Base-by-base conservation (phyloP, 2,329 filamentous ascomycete species). In the Fusarium sp. region DNA sequence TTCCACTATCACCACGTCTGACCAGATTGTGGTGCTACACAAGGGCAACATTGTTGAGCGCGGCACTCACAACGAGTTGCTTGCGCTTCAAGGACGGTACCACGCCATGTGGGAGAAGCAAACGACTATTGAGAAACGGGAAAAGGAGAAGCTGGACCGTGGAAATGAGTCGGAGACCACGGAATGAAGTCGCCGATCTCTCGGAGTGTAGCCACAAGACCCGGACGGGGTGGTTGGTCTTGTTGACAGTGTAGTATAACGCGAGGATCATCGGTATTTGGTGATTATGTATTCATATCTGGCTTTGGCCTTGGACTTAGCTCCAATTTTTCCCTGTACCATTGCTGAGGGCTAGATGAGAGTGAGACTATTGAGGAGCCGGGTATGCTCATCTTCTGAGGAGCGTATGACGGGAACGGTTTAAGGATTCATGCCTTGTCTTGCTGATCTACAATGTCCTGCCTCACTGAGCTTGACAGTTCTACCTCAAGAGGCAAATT, bases 1-100 rank as follows among this genome's bases (percentile, higher is more conserved):
- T 11, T 87, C 86, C 1, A 89, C 87, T 2, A 85, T 89, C 62
- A 83, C 83, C 9, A 83, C 81, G 38, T 85, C 85, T 1, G 84
- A 87, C 64, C 82, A 84, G 62, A 86, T 88, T 55, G 70, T 87
- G 8, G 86, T 87, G 2, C 80, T 88, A 11, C 79, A 85, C 60
- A 78, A 84, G 55, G 86, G 86, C 7, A 78, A 80, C 46, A 81
- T 88, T 13, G 79, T 82, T 5, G 85, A 88, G 72, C 77, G 79
- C 27, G 86, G 86, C 13, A 82, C 81, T 4, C 86, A 87, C 64
- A 72, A 76, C 2, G 80, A 84, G 59, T 77, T 88, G 5, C 71
- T 87, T 18, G 75, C 78, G 3, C 71, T 77, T 2, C 74, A 79
- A 10, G 85, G 85, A 0, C 79, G 81, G 38, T 88, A 87, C 64